Percentiles rank a stretch among this genome's conserved stretches.
Conservation (phyloP, 768 basidiomycete species). For the Lenzites betulinus region DNA sequence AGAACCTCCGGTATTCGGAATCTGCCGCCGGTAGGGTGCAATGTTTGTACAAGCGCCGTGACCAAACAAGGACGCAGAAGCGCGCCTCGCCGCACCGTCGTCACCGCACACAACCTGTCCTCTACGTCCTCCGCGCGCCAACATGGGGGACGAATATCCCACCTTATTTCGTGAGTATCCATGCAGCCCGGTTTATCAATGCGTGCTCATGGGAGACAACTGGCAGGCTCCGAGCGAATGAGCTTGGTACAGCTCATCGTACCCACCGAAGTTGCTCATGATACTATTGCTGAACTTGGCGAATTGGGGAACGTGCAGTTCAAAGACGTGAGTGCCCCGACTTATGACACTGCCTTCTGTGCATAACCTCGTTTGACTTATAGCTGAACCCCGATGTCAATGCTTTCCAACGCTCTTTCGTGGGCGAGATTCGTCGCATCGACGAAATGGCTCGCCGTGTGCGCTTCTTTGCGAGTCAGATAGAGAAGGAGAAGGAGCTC, state of each 20-base stretch:
- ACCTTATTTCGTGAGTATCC: conserved; percentile 74
- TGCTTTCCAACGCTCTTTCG: conserved; percentile 97
- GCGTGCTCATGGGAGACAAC: conserved; percentile 13
- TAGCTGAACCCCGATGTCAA: conserved; percentile 95
- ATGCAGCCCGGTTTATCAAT: background rate
- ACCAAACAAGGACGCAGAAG: conserved; percentile 10
- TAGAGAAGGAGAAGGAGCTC: conserved; percentile 81
- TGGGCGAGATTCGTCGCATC: conserved; percentile 91
- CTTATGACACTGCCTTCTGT: too few species aligned
- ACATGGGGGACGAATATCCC: conserved; percentile 80
- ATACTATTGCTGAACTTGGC: conserved; percentile 92
- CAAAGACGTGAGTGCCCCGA: conserved; percentile 76
- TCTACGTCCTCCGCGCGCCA: conserved; percentile 15
- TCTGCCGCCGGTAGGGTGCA: too few species aligned
- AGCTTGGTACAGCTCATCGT: conserved; percentile 97
- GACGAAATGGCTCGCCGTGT: conserved; percentile 97
- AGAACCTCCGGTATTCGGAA: too few species aligned
- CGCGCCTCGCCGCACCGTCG: conserved; percentile 8
- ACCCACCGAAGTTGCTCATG: conserved; percentile 96
- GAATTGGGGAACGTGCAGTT: conserved; percentile 96
- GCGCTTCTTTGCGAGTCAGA: conserved; percentile 85
- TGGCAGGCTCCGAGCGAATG: conserved; percentile 92
- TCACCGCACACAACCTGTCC: conserved; percentile 11
- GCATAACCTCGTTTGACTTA: background rate
- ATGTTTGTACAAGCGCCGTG: conserved; percentile 4